Percentiles rank a stretch among this genome's conserved stretches.
Evolutionary conservation across 2,329 filamentous ascomycete species (phyloP).

Genomic region (Hypoxylon sp.): DNA sequence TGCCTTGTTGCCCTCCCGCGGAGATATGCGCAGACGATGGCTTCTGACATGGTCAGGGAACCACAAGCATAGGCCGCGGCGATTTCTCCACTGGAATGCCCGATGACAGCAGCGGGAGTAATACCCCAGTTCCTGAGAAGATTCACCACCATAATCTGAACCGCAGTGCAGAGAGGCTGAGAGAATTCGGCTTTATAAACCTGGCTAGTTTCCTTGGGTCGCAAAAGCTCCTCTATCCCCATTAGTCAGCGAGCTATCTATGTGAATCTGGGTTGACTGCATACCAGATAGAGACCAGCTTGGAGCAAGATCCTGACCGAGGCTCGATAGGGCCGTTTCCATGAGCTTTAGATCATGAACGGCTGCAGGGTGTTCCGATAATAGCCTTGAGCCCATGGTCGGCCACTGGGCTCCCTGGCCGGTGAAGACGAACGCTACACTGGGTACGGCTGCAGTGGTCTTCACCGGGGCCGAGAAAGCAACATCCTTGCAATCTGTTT

Average conservation of each 20-base stretch:
- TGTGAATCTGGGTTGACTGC: neutral
- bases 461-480: neutral
- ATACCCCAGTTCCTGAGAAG: slow-evolving; percentile 53
- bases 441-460: neutral
- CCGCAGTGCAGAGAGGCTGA: slow-evolving; percentile 60
- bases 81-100: slow-evolving; percentile 60
- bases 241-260: neutral
- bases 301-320: neutral
- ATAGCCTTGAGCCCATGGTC: slow-evolving; percentile 50
- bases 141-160: slow-evolving; percentile 61
- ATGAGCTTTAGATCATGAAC: neutral
- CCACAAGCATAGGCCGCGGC: slow-evolving; percentile 50
- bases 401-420: slow-evolving; percentile 58
- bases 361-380: neutral
- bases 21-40: neutral
- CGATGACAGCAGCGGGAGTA: slow-evolving; percentile 51
- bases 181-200: slow-evolving; percentile 45
- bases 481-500: neutral
- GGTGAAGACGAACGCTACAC: slow-evolving; percentile 52
- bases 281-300: neutral
- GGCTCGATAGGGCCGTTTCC: neutral
- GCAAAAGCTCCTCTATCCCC: neutral
- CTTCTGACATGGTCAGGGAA: neutral
- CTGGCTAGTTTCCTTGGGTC: neutral
- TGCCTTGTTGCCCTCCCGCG: neutral